Base-by-base conservation (phyloP, 2,329 filamentous ascomycete genomes). In the Fusarium aywerte region DNA sequence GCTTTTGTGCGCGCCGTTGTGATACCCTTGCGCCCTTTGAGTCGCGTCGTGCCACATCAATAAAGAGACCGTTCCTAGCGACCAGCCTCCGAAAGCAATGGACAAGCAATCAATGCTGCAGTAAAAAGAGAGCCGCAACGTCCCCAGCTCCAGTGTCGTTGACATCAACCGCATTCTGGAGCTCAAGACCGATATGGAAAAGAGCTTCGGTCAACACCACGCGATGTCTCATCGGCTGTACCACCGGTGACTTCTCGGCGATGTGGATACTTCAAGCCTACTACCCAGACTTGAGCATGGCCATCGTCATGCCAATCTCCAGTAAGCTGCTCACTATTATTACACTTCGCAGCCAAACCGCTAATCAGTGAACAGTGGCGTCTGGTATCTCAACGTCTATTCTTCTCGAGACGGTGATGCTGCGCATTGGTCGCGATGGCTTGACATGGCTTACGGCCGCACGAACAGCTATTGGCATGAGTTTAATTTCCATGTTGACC, bases 381-480 rank as follows among this genome's bases (percentile, higher is more conserved):
- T 79, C 78, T 12, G 85, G 85, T 2, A 77, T 87, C 20, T 77
- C 80, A 2, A 81, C 84, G 0, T 87, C 85, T 0, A 78, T 87
- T 33, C 64, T 82, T 0, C 78, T 87, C 0, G 85, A 88, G 69
- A 87, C 85, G 0, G 67, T 81, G 1, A 77, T 87, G 5, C 80
- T 87, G 3, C 79, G 79, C 1, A 67, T 78, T 1, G 85, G 85
- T 1, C 78, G 76, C 2, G 85, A 87, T 52, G 71, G 75, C 9
- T 74, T 87, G 0, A 65, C 81, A 0, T 86, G 83, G 84, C 56
- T 69, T 0, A 69, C 68, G 1, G 85, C 85, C 0, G 79, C 77
- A 4, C 82, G 78, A 42, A 87, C 85, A 0, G 85, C 85, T 0
- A 80, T 82, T 21, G 85, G 85, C 1, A 88, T 87, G 85, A 87